Evolutionary conservation across 768 basidiomycete species (phyloP), one percentile per base, ranked within the genome.

Genomic region (Fomitopsis pulvina): DNA sequence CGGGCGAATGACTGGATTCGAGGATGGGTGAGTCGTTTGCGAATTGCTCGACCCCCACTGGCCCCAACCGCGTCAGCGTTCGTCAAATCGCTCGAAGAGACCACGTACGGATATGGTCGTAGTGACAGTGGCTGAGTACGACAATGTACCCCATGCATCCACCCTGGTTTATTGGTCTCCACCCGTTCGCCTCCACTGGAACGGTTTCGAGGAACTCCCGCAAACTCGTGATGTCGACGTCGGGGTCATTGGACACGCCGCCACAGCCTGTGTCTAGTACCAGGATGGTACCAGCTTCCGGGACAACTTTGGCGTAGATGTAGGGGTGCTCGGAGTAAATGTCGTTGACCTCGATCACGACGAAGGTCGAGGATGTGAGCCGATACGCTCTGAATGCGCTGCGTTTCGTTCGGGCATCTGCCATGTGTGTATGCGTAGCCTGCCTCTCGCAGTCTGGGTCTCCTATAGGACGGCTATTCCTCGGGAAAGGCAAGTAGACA

Each of bases 261-360:
- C 78, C 78, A 30, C 77, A 79, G 30, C 79, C 80, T 14, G 76
- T 79, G 58, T 81, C 79, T 40, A 79, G 63, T 29, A 80, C 54
- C 9, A 82, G 63, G 45, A 79, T 62, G 1, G 74, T 72, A 22
- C 62, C 62, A 3, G 68, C 65, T 9, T 57, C 54, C 26, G 69
- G 66, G 8, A 74, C 54, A 38, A 73, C 47, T 56, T 76, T 79
- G 50, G 66, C 75, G 57, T 78, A 80, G 52, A 81, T 79, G 61
- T 76, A 72, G 2, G 79, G 77, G 46, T 71, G 71, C 57, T 81
- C 79, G 14, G 63, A 63, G 60, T 71, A 80, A 26, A 74, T 60
- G 52, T 79, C 78, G 45, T 77, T 63, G 63, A 70, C 69, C 60
- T 81, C 78, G 47, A 68, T 68, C 64, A 78, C 68, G 25, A 77